Base-by-base conservation (phyloP, 352 stramenopile species). In the Phytophthora capsici region DNA sequence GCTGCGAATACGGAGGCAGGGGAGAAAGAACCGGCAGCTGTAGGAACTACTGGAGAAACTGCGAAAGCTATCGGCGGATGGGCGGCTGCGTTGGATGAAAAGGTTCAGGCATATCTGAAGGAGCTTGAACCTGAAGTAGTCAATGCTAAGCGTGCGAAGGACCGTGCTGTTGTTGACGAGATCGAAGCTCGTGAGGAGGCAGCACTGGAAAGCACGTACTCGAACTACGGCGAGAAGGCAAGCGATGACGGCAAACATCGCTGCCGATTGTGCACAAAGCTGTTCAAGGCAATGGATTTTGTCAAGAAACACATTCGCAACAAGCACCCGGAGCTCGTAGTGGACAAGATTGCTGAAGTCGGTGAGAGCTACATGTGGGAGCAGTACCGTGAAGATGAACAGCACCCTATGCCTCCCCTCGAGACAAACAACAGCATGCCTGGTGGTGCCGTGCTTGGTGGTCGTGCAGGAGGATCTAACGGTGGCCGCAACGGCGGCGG, bases 271-370 rank as follows among this genome's bases (percentile, higher is more conserved):
- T 96, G 88, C 51, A 91, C 82, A 3, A 96, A 96, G 62, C 69
- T 96, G 7, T 96, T 96, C 66, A 96, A 96, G 66, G 86, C 84
- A 4, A 75, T 92, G 36, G 84, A 94, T 48, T 96, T 94, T 61
- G 84, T 96, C 13, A 93, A 94, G 65, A 96, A 96, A 59, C 88
- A 96, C 70, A 91, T 94, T 57, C 82, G 83, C 19, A 96, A 96
- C 75, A 93, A 94, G 57, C 88, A 96, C 63, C 82, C 81, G 4
- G 88, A 96, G 64, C 69, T 94, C 7, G 83, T 86, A 23, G 84
- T 94, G 17, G 84, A 93, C 56, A 94, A 93, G 63, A 79, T 94
- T 51, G 85, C 85, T 4, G 77, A 90, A 43, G 83, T 92, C 3
- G 87, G 85, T 12, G 87, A 95, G 56, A 93, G 75, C 52, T 95